Evolutionary conservation across 2,329 filamentous ascomycete genomes (phyloP), one percentile per base, ranked within the genome.

Genomic region (Aureobasidium sp.): DNA sequence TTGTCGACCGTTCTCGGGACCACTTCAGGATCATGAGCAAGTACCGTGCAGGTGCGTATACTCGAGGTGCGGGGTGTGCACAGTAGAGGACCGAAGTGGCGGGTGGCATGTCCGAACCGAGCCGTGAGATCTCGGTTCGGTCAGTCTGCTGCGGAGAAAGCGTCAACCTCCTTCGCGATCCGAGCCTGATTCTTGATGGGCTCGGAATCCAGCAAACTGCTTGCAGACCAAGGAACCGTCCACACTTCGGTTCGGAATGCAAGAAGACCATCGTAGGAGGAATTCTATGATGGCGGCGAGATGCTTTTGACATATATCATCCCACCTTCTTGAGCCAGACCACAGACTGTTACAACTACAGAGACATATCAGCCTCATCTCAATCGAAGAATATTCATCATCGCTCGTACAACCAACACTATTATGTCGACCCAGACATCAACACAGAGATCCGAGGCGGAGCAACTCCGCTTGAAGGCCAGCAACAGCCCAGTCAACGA

Each of bases 231-330:
- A 36, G 4, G 36, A 6, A 29, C 5, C 7, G 6, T n/a, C 13
- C 13, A 3, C 11, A 21, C 21, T 39, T 53, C 49, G 49, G 49
- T 29, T 53, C 49, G 49, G 49, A 10, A 29, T 13, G 9, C 6
- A 3, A 21, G 2, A 3, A 39, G 7, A 1, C 13, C 39, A 3
- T 37, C 10, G 8, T 3, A 6, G 27, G 34, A 3, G 11, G 10
- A 37, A 15, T 10, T 3, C 8, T 2, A 9, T 16, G 13, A 16
- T 16, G 9, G 21, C 6, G 13, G 11, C 8, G 8, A 7, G 6
- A 53, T 48, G 45, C 34, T 53, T 53, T 53, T 21, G 34, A 53
- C 49, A 53, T 53, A 53, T 53, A 53, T 41, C 21, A 39, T 41
- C 25, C 49, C 2, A n/a, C 34, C 5, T 39, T 29, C 11, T 16